Base-by-base conservation (phyloP, 73 alveolate genomes). In the Paramecium tetraurelia region DNA sequence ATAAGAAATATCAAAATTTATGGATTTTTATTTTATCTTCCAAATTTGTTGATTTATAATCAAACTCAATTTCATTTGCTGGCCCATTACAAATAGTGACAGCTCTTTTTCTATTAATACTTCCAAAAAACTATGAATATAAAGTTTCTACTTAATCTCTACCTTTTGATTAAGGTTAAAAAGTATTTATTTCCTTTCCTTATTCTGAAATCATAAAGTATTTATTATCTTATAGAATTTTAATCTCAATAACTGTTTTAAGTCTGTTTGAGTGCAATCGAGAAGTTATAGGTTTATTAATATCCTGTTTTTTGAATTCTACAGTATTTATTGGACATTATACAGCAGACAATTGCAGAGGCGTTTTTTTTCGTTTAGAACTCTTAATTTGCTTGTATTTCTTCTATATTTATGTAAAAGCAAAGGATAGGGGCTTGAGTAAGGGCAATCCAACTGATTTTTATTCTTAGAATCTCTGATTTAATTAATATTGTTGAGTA, bases 21-120 rank as follows among this genome's bases (percentile, higher is more conserved):
- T 63, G 41, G 46, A 63, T 63, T 63, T 33, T 63, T 14, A 63
- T 63, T 31, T 63, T 27, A 63, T 63, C 84, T 63, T 63, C 84
- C 46, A 63, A 27, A 63, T 63, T 63, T 27, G 41, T 63, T 31
- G 84, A 63, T 63, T 63, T 63, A 33, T 31, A 63, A 63, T 63
- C 84, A 63, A 63, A 63, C 48, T 63, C 84, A 31, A 33, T 27
- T 12, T 63, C 84, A 63, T 63, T 27, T 12, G 44, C 7, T n/a
- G 69, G 7, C 22, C 69, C 69, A 63, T 63, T 63, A 24, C 84
- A 22, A 33, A 63, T 63, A 14, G 84, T 63, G 10, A 27, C 48
- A 33, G 84, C 84, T 63, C 84, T 63, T 63, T 63, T 63, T 63
- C 84, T 27, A 63, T 63, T 63, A 14, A 63, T 33, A 63, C 50